These are phyloP conservation scores for Physaria fendleri DNA, from an alignment of 345 rosid species.

Conservation along the genomic window DNA sequence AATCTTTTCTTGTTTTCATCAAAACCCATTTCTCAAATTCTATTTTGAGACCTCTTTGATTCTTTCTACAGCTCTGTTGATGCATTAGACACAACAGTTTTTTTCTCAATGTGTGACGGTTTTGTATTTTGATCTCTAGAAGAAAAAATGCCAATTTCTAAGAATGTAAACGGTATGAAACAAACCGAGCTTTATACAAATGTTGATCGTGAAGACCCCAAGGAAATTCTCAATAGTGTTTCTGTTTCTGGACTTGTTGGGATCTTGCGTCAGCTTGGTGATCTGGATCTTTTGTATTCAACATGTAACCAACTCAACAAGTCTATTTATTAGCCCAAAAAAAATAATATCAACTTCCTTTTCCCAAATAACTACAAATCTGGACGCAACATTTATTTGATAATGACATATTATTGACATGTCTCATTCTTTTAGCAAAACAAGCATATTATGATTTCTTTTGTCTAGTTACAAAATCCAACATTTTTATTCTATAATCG, in stretches of 20 bases:
- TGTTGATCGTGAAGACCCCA: constrained; percentile 71
- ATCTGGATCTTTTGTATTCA: too few relatives aligned
- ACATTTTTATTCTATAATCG: too few relatives aligned
- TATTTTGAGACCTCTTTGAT: neutral
- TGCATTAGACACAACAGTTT: neutral
- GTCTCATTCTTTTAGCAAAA: too few relatives aligned
- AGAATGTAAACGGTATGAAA: constrained; percentile 59
- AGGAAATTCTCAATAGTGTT: constrained; percentile 66
- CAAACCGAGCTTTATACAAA: constrained; percentile 48
- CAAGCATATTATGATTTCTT: too few relatives aligned
- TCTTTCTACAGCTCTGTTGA: constrained; percentile 6
- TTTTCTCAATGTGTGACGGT: neutral
- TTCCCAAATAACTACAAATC: too few relatives aligned
- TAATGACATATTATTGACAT: too few relatives aligned
- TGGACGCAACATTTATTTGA: too few relatives aligned
- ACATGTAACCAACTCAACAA: too few relatives aligned
- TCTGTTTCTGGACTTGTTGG: constrained; percentile 84
- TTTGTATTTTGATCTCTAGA: neutral
- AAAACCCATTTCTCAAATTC: constrained; percentile 24
- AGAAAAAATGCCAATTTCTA: constrained; percentile 62
- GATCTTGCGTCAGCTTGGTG: constrained; percentile 93
- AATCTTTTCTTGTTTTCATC: constrained; percentile 1
- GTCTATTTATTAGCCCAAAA: too few relatives aligned
- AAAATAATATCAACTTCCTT: too few relatives aligned
- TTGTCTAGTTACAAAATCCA: too few relatives aligned